Base-by-base conservation (phyloP, 805 yeast genomes). In the Saccharomycopsis guyanensis region DNA sequence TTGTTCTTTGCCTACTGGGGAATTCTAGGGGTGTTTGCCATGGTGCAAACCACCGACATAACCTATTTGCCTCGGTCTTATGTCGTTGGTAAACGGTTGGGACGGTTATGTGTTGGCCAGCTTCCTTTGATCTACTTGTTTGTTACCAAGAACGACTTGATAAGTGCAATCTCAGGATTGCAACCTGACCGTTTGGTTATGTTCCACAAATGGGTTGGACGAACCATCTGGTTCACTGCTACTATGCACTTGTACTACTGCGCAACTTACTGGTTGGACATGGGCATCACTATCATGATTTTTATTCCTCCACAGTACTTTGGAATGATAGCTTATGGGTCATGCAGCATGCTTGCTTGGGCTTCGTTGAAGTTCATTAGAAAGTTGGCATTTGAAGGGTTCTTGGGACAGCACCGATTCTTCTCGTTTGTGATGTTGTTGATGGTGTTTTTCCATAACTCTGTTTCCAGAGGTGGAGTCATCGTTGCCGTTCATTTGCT, bases 291-390 rank as follows among this genome's bases (percentile, higher is more conserved):
- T 5, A 55, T 68, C 8, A 69, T 70, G 75, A 46, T 72, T 7
- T 38, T 55, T 19, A 71, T 71, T 37, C 77, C 78, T 3, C 76
- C 76, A 1, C 72, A 68, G 48, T 67, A 68, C n/a, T 72, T 72
- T 57, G 78, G 77, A 6, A 63, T 67, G 56, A 71, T 72, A 38
- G 68, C 75, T 2, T 68, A 63, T 49, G 63, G 59, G 4, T 57
- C 65, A 37, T 61, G 70, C 55, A 61, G 60, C 20, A 40, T 69
- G 38, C 53, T 71, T 44, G 62, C 62, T 7, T 61, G 66, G 59
- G 70, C 64, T 3, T 63, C 69, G 31, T 36, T 65, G 15, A 60
- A 59, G 43, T 55, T 64, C 31, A 55, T 72, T 8, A 52, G 77
- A 46, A 61, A 56, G 42, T 59, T 58, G 43, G 66, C 72, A 3